Percentiles rank a stretch among this genome's conserved stretches.
Evolutionary conservation across 2,329 filamentous ascomycete species (phyloP).

Genomic region (Diplodia intermedia): DNA sequence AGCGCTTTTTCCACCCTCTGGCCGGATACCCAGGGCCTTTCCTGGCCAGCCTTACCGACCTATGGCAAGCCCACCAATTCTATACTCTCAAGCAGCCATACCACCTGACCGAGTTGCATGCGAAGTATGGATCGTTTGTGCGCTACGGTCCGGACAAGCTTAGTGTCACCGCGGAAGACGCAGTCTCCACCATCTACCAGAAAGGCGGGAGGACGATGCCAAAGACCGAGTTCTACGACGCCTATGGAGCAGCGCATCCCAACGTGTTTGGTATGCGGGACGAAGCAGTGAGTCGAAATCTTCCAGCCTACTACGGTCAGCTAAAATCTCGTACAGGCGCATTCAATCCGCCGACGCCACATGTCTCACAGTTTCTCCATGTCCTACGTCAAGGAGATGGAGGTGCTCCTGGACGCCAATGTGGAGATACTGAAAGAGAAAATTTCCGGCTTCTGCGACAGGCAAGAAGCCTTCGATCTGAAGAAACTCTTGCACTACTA

Average conservation of each 20-base stretch:
- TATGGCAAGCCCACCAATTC: constrained; percentile 44
- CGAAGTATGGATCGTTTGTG: constrained; percentile 40
- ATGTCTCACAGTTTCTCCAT: constrained; percentile 47
- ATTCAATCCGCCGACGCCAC: constrained; percentile 39
- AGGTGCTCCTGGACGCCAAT: constrained; percentile 44
- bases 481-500: constrained; percentile 43
- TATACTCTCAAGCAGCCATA: constrained; percentile 39
- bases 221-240: constrained; percentile 49
- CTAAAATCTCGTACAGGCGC: constrained; percentile 24
- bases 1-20: constrained; percentile 41
- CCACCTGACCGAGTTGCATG: constrained; percentile 39
- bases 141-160: constrained; percentile 45
- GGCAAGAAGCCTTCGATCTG: constrained; percentile 40
- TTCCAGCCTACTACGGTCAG: fast-evolving
- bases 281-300: constrained; percentile 33
- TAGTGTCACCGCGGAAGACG: constrained; percentile 41
- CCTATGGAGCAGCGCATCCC: constrained; percentile 41
- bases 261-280: constrained; percentile 48
- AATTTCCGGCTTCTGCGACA: constrained; percentile 31
- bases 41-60: constrained; percentile 43
- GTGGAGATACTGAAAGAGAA: constrained; percentile 41
- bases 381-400: constrained; percentile 47
- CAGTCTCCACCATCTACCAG: constrained; percentile 43
- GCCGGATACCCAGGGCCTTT: constrained; percentile 44
- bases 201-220: constrained; percentile 40